Base-by-base conservation (phyloP, 192 early-diverging fungal species). In the Backusella macrospora region DNA sequence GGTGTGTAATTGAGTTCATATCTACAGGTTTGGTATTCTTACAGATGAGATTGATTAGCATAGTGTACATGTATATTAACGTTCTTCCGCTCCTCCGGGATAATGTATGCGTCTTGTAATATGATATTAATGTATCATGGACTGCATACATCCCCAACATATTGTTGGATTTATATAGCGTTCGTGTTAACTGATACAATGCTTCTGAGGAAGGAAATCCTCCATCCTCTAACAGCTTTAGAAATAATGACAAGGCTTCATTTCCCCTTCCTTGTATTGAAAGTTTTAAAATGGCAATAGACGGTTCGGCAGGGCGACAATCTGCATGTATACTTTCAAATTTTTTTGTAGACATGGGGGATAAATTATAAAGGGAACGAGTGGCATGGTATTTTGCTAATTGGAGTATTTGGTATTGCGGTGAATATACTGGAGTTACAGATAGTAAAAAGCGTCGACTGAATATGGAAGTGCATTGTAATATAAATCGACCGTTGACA, bases 131-230 rank as follows among this genome's bases (percentile, higher is more conserved):
- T 39, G 43, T 62, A 64, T 72, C 62, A 34, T 46, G 71, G 6
- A 72, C 9, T 12, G 44, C 43, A 63, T 64, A 65, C 71, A 72
- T 72, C 12, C 71, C 71, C 12, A 34, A 13, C n/a, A 72, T 3
- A 47, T 72, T 46, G 43, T 9, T 26, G 7, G 62, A 23, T 21
- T 18, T 21, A n/a, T 64, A 64, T 12, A 72, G 40, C 34, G 62
- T 13, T 37, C 34, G 38, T 23, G 29, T 37, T 13, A 72, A 43
- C 47, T 72, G 71, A 62, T 72, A 72, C n/a, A 65, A 21, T 26
- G 71, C 71, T 72, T 72, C 71, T 45, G 26, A 23, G 15, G 59
- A 64, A 3, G 71, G 71, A 72, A 64, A 71, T 6, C 70, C 70
- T 16, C 37, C 52, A 15, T 43, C 39, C 3, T 62, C 70, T 26